Evolutionary conservation across 768 basidiomycete species (phyloP).

Genomic region (Mycena amicta): DNA sequence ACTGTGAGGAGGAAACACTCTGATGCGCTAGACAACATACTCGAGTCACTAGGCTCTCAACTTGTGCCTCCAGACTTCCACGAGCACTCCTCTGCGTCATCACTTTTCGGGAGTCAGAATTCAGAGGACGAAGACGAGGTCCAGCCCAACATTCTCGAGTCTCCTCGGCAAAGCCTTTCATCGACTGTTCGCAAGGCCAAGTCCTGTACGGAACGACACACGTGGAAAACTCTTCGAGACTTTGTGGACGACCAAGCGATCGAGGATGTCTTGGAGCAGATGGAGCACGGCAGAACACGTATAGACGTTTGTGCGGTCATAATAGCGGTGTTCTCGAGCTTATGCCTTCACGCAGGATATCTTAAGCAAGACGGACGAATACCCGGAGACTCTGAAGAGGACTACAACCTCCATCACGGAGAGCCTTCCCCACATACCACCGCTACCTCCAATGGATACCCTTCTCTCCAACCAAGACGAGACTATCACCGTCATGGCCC

Average conservation of each 20-base stretch:
- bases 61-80: constrained; percentile 81
- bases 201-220: constrained; percentile 47
- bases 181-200: constrained; percentile 41
- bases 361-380: constrained; percentile 63
- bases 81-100: constrained; percentile 63
- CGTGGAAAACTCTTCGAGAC: constrained; percentile 83
- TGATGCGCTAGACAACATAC: constrained; percentile 63
- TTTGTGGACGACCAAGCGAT: constrained; percentile 85
- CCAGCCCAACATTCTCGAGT: constrained; percentile 22
- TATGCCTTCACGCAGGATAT: constrained; percentile 47
- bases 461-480: constrained; percentile 59
- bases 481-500: constrained; percentile 68
- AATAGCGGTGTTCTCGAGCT: no score
- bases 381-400: constrained; percentile 61
- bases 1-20: constrained; percentile 57
- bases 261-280: constrained; percentile 71
- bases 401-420: constrained; percentile 59
- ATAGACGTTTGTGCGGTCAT: constrained; percentile 76
- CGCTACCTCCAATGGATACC: constrained; percentile 46
- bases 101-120: constrained; percentile 79
- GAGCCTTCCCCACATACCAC: constrained; percentile 45
- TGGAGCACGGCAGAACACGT: constrained; percentile 68
- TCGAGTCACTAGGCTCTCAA: constrained; percentile 73
- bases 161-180: constrained; percentile 42
- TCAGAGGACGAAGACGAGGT: constrained; percentile 41